phyloP scores from a whole-genome alignment of 1,284 basidiomycete genomes.

The Kwoniella shivajii region DNA sequence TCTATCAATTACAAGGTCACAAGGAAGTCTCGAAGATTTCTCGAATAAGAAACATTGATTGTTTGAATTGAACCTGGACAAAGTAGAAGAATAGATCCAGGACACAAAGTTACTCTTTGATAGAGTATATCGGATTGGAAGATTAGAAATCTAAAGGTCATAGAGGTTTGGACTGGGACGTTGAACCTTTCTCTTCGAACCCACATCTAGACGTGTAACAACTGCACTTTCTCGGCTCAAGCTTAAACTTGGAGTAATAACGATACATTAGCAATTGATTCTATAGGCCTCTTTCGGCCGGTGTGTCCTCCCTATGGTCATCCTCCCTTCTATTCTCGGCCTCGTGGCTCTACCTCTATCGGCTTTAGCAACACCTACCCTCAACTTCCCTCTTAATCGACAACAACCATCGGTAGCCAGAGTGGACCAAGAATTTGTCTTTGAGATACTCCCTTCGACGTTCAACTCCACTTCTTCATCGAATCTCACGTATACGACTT shows the following conservation, averaged over 20 bases:
- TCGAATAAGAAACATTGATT: slow-evolving; percentile 6
- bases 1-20: neutral
- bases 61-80: slow-evolving; percentile 1
- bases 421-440: slow-evolving; percentile 47
- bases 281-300: slow-evolving; percentile 1
- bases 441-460: slow-evolving; percentile 28
- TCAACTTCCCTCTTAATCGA: slow-evolving; percentile 50
- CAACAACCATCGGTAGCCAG: slow-evolving; percentile 57
- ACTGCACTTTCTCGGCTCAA: no score
- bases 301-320: slow-evolving; percentile 11
- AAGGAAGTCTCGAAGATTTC: slow-evolving; percentile 2
- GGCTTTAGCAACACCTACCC: slow-evolving; percentile 42
- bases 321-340: slow-evolving; percentile 9
- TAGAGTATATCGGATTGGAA: slow-evolving; percentile 8
- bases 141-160: no score
- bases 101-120: slow-evolving; percentile 14
- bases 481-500: slow-evolving; percentile 51
- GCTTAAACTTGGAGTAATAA: no score
- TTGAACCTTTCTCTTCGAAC: no score
- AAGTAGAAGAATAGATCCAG: neutral
- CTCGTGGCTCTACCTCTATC: slow-evolving; percentile 8
- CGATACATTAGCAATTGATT: neutral
- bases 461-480: slow-evolving; percentile 41
- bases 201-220: no score
- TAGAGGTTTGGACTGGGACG: no score